Conservation (phyloP, 2,329 filamentous ascomycete species). For the Arthrobotrys sinensis region DNA sequence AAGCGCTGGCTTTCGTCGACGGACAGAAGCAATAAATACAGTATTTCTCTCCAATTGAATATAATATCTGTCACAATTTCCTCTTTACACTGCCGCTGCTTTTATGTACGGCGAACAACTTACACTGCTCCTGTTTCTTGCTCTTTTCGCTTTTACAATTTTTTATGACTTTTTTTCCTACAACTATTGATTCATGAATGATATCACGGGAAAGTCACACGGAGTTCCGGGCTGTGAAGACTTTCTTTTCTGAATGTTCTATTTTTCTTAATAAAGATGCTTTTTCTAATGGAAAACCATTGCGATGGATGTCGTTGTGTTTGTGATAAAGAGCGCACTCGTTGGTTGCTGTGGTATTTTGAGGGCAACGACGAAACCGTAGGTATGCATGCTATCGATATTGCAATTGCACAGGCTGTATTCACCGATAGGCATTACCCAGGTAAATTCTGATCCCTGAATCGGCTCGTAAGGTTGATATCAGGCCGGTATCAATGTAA, state of each 20-base stretch:
- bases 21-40: constrained; percentile 73
- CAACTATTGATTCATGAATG: constrained; percentile 51
- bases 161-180: constrained; percentile 31
- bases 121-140: not conserved
- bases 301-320: not conserved
- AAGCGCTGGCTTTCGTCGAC: constrained; percentile 94
- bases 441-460: too few species aligned
- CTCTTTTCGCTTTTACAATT: not conserved
- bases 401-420: not conserved
- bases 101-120: not conserved
- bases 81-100: not conserved
- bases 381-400: not conserved
- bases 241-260: constrained; percentile 39
- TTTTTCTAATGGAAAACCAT: not conserved
- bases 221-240: constrained; percentile 60
- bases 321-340: too few species aligned
- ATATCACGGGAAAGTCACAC: constrained; percentile 61
- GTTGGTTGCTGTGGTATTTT: not conserved
- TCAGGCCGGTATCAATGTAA: too few species aligned
- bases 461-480: too few species aligned
- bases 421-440: not conserved
- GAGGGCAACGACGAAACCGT: not conserved
- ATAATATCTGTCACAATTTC: not conserved
- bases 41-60: constrained; percentile 64
- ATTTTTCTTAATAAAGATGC: constrained; percentile 5